phyloP scores from a whole-genome alignment of 805 yeast genomes.

The Metschnikowia corniflorae region DNA sequence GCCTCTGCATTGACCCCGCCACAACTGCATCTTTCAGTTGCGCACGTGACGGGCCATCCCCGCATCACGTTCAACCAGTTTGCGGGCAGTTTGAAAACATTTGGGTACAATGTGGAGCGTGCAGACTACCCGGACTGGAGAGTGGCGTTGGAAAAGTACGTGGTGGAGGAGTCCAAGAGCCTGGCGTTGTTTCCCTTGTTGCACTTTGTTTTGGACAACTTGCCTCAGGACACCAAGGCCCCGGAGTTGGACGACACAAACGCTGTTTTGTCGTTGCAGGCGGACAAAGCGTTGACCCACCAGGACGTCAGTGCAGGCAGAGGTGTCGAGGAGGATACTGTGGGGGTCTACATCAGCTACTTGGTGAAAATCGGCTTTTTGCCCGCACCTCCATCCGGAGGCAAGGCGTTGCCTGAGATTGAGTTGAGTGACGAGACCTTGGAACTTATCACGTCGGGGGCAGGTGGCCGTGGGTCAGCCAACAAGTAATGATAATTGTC shows the following conservation, averaged over 20 bases:
- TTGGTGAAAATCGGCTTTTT: slow-evolving; percentile 77
- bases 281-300: slow-evolving; percentile 62
- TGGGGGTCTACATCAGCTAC: slow-evolving; percentile 79
- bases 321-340: slow-evolving; percentile 65
- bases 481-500: slow-evolving; percentile 3
- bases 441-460: slow-evolving; percentile 19
- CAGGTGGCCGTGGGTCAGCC: slow-evolving; percentile 22
- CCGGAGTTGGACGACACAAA: slow-evolving; percentile 91
- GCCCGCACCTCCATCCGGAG: slow-evolving; percentile 52
- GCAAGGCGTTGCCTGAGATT: slow-evolving; percentile 53
- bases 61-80: slow-evolving; percentile 77
- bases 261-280: slow-evolving; percentile 63
- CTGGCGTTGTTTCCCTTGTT: slow-evolving; percentile 89
- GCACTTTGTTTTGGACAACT: slow-evolving; percentile 89
- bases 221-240: slow-evolving; percentile 88
- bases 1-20: slow-evolving; percentile 83
- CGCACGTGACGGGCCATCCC: slow-evolving; percentile 98
- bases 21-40: slow-evolving; percentile 55
- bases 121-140: slow-evolving; percentile 81
- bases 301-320: slow-evolving; percentile 64
- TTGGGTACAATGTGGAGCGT: slow-evolving; percentile 66
- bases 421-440: slow-evolving; percentile 55
- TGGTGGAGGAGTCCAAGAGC: slow-evolving; percentile 68
- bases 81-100: slow-evolving; percentile 58
- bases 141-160: slow-evolving; percentile 66